These are phyloP conservation scores for Leptographium lundbergii DNA, from an alignment of 2,329 filamentous ascomycete species.

Conservation along the genomic window DNA sequence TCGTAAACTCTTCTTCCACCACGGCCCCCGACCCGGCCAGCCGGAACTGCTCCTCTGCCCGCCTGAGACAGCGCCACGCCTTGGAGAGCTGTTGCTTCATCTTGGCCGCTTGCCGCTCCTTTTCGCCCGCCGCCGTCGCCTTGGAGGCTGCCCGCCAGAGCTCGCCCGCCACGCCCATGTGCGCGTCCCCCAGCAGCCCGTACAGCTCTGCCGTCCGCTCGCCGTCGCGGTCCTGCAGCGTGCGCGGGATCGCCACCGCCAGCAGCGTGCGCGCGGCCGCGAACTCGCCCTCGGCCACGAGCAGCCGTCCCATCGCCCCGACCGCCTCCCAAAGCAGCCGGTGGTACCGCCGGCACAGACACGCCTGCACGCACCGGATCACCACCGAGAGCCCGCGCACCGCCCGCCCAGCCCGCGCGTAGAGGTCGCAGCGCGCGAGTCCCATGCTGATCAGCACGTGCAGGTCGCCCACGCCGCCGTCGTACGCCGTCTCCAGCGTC, in stretches of 20 bases:
- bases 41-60: conserved; percentile 2
- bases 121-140: background rate
- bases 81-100: conserved; percentile 4
- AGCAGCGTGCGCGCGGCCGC: conserved; percentile 52
- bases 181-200: conserved; percentile 58
- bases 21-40: conserved; percentile 1
- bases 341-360: conserved; percentile 56
- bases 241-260: conserved; percentile 58
- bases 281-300: conserved; percentile 61
- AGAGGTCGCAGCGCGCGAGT: conserved; percentile 58
- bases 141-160: background rate
- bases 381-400: conserved; percentile 66
- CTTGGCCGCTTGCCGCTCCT: background rate
- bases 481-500: conserved; percentile 10
- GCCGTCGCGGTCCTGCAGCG: conserved; percentile 57
- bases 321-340: conserved; percentile 62
- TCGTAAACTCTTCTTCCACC: background rate
- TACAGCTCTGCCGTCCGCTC: conserved; percentile 55
- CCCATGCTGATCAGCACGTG: conserved; percentile 51
- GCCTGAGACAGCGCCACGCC: conserved; percentile 9
- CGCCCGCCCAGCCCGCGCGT: conserved; percentile 54
- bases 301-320: conserved; percentile 51
- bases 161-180: conserved; percentile 61
- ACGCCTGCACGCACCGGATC: conserved; percentile 61
- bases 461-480: conserved; percentile 28